phyloP scores from a whole-genome alignment of 352 stramenopile genomes.

The Phytophthora uliginosa region DNA sequence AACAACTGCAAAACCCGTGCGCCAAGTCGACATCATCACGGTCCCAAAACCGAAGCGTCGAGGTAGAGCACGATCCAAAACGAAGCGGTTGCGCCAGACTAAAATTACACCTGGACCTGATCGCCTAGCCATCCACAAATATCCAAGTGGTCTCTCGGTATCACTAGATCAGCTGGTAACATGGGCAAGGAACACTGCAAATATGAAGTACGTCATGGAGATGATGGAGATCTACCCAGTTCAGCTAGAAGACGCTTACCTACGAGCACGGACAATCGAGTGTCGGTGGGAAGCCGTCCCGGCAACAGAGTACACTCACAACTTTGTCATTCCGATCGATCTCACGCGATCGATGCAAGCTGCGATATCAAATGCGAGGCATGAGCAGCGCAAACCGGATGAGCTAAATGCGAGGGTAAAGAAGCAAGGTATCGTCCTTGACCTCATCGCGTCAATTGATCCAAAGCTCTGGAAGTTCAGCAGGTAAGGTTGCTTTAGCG shows the following conservation, averaged over 20 bases:
- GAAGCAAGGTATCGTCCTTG: slow-evolving; percentile 1
- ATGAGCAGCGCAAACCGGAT: background rate
- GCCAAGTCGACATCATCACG: slow-evolving; percentile 18
- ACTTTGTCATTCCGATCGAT: slow-evolving; percentile 13
- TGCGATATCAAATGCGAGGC: background rate
- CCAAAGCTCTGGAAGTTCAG: slow-evolving; percentile 14
- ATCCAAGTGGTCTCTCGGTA: slow-evolving; percentile 10
- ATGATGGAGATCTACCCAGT: slow-evolving; percentile 19
- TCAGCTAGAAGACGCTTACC: slow-evolving; percentile 14
- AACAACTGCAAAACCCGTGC: background rate
- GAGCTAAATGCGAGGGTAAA: background rate
- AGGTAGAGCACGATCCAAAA: background rate
- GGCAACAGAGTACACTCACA: slow-evolving; percentile 14
- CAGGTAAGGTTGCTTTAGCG: slow-evolving; percentile 11
- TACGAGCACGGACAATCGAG: background rate
- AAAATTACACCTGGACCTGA: background rate
- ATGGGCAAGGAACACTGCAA: slow-evolving; percentile 3
- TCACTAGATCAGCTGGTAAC: background rate
- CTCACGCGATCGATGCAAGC: slow-evolving; percentile 3
- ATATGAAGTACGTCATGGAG: slow-evolving; percentile 15
- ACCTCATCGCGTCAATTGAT: slow-evolving; percentile 1
- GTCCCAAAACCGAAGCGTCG: slow-evolving; percentile 5
- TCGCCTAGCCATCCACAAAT: slow-evolving; percentile 13
- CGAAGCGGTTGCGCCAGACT: slow-evolving; percentile 13
- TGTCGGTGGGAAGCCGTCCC: slow-evolving; percentile 10